Evolutionary conservation across 495 filamentous ascomycete species (phyloP), one percentile per base, ranked within the genome.

Genomic region (Lasiosphaeria miniovina): DNA sequence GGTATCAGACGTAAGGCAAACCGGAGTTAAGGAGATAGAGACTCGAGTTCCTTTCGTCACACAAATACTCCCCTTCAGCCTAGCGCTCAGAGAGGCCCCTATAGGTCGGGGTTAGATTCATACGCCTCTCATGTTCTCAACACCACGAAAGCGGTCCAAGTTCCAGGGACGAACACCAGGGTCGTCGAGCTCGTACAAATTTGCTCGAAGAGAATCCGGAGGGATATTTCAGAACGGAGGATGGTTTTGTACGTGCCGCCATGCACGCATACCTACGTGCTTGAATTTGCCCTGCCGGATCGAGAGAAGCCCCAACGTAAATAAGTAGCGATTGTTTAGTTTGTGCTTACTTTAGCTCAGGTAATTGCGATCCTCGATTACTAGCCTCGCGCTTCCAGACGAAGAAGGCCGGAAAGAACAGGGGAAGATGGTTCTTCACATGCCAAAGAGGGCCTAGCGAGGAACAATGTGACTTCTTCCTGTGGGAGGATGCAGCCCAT

Each of bases 391-490:
- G 80, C 14, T 78, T 86, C 49, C 78, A 84, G 61, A 83, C 83
- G 5, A 89, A 83, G 67, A 92, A 89, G 59, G 80, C 82, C n/a
- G 81, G 83, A 0, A 65, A 70, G 43, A 90, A 92, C 65, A 76
- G 86, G 55, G 86, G 86, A n/a, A 68, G 80, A 60, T 82, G 75
- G 68, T 90, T 91, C 70, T 90, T 87, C 65, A 84, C 77, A 6
- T 91, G 89, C 68, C 82, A 82, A 57, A 80, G 82, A 60, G 67
- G 73, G 7, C 74, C 24, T 24, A 2, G 77, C 35, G 64, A 72
- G 1, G 64, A 64, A 31, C 73, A 76, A 41, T 93, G 89, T 70
- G 74, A 77, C 14, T 91, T 91, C 77, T 93, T 90, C 68, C 72
- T 91, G 3, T 92, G 85, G 83, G 77, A 79, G 34, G 81, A 84